Base-by-base conservation (phyloP, 176 grass and related monocot species). In the Saccharum spontaneum region DNA sequence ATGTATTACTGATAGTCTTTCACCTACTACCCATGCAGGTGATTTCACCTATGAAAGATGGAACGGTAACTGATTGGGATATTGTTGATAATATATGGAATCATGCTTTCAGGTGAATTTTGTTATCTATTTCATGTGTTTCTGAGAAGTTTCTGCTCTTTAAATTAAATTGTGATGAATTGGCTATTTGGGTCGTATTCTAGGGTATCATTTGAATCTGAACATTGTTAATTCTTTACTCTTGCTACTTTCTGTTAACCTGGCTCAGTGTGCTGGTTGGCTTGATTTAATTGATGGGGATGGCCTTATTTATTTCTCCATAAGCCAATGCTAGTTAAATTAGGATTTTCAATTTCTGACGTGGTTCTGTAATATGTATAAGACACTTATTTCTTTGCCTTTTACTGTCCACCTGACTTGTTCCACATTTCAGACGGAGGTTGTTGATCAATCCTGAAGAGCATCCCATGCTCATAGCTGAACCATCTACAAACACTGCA, bases 81-180 rank as follows among this genome's bases (percentile, higher is more conserved):
- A 89, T 99, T 77, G 90, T 94, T 31, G 94, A 97, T 73, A 97
- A 92, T 79, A 91, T 99, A 94, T 99, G 97, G 97, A 94, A 90
- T 91, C 90, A 99, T 83, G 94, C 97, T 89, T 96, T 99, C 82
- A 99, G 88, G 97, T 96, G 67, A 93, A 67, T 82, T 79, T 64
- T 13, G 39, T 72, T 39, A 22, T 41, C 28, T 82, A 12, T 59
- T 70, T 50, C 52, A 24, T 31, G 43, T 18, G 10, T 48, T 63
- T 50, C 30, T 40, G 17, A 76, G 50, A 48, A 70, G 34, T 76
- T 73, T 76, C 8, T 83, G 2, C 24, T 84, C 8, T 62, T 79
- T 69, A 23, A 79, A 75, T n/a, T 59, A 24, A 79, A 76, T 22
- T 57, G 54, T n/a, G 20, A 59, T 57, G 63, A 84, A 84, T 80